Conservation (phyloP, 495 filamentous ascomycete species). For the Hypoxylon cercidicola region DNA sequence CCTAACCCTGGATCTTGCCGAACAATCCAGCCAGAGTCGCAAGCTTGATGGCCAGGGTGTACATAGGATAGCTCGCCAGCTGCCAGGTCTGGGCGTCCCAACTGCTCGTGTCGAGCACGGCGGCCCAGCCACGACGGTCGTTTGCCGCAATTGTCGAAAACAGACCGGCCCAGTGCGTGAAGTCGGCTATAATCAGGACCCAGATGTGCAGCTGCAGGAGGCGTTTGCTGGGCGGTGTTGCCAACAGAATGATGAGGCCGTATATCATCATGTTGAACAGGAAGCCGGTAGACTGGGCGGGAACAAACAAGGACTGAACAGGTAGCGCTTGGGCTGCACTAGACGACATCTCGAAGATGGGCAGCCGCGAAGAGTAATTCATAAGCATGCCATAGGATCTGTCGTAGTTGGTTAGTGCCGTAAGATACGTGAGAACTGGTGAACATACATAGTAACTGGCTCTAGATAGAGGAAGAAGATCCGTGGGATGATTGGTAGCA, state of each 20-base stretch:
- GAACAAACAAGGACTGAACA: conserved; percentile 16
- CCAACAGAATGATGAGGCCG: conserved; percentile 51
- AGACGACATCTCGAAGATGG: conserved; percentile 29
- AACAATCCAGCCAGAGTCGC: conserved; percentile 32
- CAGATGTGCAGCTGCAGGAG: conserved; percentile 32
- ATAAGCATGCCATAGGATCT: conserved; percentile 35
- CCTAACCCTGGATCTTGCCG: conserved; percentile 30
- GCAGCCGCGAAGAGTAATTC: conserved; percentile 22
- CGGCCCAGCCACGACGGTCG: conserved; percentile 36
- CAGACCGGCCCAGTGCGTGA: conserved; percentile 39
- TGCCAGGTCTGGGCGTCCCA: conserved; percentile 30
- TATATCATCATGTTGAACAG: conserved; percentile 51
- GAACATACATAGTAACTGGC: conserved; percentile 32
- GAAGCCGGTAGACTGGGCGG: conserved; percentile 22
- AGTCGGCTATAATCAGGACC: conserved; percentile 30
- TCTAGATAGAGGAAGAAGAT: conserved; percentile 42
- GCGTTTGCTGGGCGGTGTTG: conserved; percentile 32
- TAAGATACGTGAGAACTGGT: background rate
- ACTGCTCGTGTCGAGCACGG: conserved; percentile 21
- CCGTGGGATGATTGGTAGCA: conserved; percentile 31
- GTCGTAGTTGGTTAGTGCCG: conserved; percentile 1
- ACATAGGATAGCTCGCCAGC: conserved; percentile 27
- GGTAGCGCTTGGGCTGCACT: conserved; percentile 12
- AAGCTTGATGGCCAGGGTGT: conserved; percentile 29
- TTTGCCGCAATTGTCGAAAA: conserved; percentile 34